Evolutionary conservation across 2,329 filamentous ascomycete species (phyloP).

Genomic region (Aspergillus thermomutatus): DNA sequence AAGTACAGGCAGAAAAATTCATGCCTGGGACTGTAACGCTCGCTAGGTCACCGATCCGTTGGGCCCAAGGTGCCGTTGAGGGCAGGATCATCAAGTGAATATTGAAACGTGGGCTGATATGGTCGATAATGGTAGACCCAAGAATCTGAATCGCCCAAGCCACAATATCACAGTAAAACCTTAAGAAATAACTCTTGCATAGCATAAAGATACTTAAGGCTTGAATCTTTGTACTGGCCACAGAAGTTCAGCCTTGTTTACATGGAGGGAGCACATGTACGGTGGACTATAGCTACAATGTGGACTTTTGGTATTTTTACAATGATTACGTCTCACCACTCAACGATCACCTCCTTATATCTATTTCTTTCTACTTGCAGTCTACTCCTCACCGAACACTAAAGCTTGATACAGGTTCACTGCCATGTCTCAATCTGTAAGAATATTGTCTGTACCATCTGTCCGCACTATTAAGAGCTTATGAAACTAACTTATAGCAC

Average conservation of each 20-base stretch:
- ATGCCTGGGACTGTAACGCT: conserved; percentile 2
- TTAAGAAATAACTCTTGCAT: neutral
- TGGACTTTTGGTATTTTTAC: too few species aligned
- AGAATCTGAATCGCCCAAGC: neutral
- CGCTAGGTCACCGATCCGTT: neutral
- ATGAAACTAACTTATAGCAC: too few species aligned
- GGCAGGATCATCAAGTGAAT: neutral
- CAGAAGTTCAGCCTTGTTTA: neutral
- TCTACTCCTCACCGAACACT: too few species aligned
- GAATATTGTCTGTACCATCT: too few species aligned
- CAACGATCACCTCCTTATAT: too few species aligned
- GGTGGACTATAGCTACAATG: too few species aligned
- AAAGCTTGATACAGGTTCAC: too few species aligned
- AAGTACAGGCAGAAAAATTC: conserved; percentile 11
- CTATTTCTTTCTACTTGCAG: too few species aligned
- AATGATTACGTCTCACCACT: too few species aligned
- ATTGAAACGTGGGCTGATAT: neutral
- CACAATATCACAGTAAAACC: neutral
- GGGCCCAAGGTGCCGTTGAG: neutral
- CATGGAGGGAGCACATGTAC: neutral
- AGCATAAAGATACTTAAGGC: neutral
- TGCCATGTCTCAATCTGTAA: too few species aligned
- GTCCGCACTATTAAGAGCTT: too few species aligned
- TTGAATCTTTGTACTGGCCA: too few species aligned
- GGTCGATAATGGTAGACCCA: neutral